Conservation (phyloP, 305 asterid genomes). For the Fraxinus baroniana region DNA sequence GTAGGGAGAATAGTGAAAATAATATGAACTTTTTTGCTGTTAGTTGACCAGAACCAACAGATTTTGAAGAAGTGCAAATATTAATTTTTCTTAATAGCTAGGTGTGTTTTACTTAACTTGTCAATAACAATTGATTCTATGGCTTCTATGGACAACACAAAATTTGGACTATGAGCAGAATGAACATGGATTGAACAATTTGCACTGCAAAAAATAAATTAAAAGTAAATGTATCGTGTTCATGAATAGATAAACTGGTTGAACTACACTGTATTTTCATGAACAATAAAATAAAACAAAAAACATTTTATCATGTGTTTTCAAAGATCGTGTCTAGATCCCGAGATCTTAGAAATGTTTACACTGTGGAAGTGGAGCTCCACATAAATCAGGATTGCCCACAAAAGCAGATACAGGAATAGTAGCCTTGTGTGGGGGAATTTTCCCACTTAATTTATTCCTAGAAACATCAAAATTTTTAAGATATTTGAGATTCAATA, state of each 20-base stretch:
- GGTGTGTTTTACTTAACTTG: not conserved
- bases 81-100: too few relatives aligned
- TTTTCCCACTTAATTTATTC: constrained; percentile 51
- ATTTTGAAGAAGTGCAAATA: too few relatives aligned
- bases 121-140: not conserved
- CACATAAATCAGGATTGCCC: constrained; percentile 64
- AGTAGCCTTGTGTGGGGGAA: constrained; percentile 46
- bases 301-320: not conserved
- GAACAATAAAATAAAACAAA: not conserved
- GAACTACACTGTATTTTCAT: not conserved
- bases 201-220: not conserved
- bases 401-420: constrained; percentile 48
- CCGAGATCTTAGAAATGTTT: constrained; percentile 15
- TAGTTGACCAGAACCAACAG: too few relatives aligned
- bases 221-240: not conserved
- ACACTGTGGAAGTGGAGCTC: constrained; percentile 70
- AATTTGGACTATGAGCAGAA: not conserved
- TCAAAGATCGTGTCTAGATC: not conserved
- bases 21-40: too few relatives aligned
- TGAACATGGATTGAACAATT: not conserved
- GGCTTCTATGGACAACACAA: not conserved
- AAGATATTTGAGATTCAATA: constrained; percentile 47
- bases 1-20: too few relatives aligned
- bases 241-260: not conserved
- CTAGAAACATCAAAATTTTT: constrained; percentile 45